Evolutionary conservation across 2,329 filamentous ascomycete species (phyloP), one percentile per base, ranked within the genome.

Genomic region (Stenocarpella maydis): DNA sequence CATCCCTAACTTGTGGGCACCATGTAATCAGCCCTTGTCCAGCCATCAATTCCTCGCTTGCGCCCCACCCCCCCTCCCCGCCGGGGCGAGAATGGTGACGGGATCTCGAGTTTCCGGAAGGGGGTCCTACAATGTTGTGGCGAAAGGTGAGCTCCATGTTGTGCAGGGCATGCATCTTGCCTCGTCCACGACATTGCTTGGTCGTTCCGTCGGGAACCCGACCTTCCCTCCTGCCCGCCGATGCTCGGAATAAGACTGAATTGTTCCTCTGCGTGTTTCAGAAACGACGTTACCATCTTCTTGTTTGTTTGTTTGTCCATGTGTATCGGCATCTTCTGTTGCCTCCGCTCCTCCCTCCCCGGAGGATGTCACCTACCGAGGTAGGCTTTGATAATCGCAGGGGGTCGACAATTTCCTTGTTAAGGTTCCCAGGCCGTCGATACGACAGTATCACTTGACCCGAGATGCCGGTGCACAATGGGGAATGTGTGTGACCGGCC

Each of bases 361-460:
- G 26, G 49, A 21, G 19, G 21, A 9, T 47, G 26, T 34, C 34
- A 5, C 17, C 41, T 47, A 26, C 17, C 10, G n/a, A n/a, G n/a
- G n/a, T n/a, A n/a, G n/a, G n/a, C 8, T 31, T 12, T 37, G 9
- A 37, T 17, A 24, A 28, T n/a, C 28, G n/a, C 19, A 49, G 43
- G 19, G 43, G 26, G 19, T 24, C 24, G 28, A 19, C 31, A 4
- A 49, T 19, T 7, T 37, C 12, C 28, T 26, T 49, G 41, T 7
- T 49, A 49, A 63, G 41, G 58, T 63, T 63, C 43, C 19, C 41
- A 28, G 43, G n/a, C 49, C 47, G n/a, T 63, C 47, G 58, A 63
- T 63, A 63, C 58, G 58, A 63, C 58, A 63, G 28, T 63, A 24
- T 63, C 58, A 63, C 58, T 63, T 63, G 58, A 63, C 58, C 58